Base-by-base conservation (phyloP, 345 rosid genomes). In the Populus deltoides region DNA sequence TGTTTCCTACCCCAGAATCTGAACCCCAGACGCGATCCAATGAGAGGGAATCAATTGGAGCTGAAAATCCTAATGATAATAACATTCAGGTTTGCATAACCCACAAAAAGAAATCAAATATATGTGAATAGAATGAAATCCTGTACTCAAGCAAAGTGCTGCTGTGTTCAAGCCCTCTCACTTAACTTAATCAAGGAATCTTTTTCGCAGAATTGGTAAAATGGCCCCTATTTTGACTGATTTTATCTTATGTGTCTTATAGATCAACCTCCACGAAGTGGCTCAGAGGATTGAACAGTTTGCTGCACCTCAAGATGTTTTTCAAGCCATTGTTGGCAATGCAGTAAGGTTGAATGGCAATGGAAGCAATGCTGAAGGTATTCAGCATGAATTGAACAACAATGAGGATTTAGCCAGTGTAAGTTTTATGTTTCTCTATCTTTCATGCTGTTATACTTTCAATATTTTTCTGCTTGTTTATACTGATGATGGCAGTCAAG, bases 341-440 rank as follows among this genome's bases (percentile, higher is more conserved):
- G 93, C 97, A 53, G 89, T 81, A 36, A 82, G 39, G 71, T 25
- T 83, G 78, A 81, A 75, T 41, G 86, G 79, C 39, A 70, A 65
- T 72, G 83, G 71, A 35, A 66, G 71, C 70, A 85, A 70, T 71
- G 57, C 84, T 66, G 88, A 86, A 39, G 89, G 87, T 70, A 83
- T 87, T 74, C 79, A 85, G 79, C 75, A 77, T 66, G 97, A 85
- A 78, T 81, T 95, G 62, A 78, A 91, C 85, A 57, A 77, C 31
- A 82, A 91, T 45, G 94, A 89, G 71, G 91, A 41, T 82, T 89
- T 95, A 68, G 90, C 85, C 29, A 80, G 71, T 51, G 99, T 91
- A 83, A 86, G 91, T 82, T 69, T 74, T 45, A 38, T 53, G 69
- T 31, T 2, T 57, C 25, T 59, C 47, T 12, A 6, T 18, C 39